These are phyloP conservation scores for Hypericum androsaemum DNA, from an alignment of 345 rosid species.

Conservation along the genomic window DNA sequence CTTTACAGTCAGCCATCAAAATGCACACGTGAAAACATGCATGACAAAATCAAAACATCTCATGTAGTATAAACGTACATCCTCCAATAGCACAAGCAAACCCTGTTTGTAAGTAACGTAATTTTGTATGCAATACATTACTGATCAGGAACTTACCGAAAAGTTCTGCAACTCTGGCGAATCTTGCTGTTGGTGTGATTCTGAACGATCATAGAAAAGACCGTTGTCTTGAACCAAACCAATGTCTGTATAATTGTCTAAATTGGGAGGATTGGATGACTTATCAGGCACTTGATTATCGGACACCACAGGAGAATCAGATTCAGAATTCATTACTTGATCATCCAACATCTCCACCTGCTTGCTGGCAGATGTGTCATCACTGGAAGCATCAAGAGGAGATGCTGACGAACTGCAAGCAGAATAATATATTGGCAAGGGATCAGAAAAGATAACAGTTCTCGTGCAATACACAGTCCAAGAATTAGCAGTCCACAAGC, in stretches of 20 bases:
- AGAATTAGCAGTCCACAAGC: too few species aligned
- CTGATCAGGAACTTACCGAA: conserved; percentile 37
- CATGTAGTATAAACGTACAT: too few species aligned
- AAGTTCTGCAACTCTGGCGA: conserved; percentile 47
- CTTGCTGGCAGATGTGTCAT: conserved; percentile 33
- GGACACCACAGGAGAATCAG: conserved; percentile 44
- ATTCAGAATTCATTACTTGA: conserved; percentile 40
- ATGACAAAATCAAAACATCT: conserved; percentile 5
- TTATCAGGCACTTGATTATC: conserved; percentile 52
- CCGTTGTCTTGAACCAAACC: conserved; percentile 41
- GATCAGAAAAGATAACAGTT: not conserved
- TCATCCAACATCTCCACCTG: conserved; percentile 40
- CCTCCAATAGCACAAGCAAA: not conserved
- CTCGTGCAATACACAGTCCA: too few species aligned
- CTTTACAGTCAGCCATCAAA: not conserved
- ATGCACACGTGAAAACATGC: conserved; percentile 4
- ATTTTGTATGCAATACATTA: too few species aligned
- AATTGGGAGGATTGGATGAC: conserved; percentile 41
- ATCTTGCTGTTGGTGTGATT: conserved; percentile 53
- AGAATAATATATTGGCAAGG: conserved; percentile 13
- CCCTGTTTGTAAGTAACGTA: not conserved
- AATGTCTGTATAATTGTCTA: conserved; percentile 45
- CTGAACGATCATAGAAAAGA: conserved; percentile 48
- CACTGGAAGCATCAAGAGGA: conserved; percentile 30
- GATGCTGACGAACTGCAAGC: conserved; percentile 43